Conservation (phyloP, 106 monocot genomes). For the Dendrobium officinale region DNA sequence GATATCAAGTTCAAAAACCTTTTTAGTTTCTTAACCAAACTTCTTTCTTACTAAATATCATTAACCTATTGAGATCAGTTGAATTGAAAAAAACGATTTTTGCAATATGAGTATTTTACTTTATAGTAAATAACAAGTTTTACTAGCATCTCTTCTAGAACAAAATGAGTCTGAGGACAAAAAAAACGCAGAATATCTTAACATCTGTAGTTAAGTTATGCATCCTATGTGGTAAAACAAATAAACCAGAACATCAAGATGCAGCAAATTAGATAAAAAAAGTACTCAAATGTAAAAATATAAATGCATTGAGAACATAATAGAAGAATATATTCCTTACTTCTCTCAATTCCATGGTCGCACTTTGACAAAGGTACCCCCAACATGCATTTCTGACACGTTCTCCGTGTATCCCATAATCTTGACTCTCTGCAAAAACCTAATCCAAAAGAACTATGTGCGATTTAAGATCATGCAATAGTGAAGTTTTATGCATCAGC, state of each 20-base stretch:
- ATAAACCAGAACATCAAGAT: background rate
- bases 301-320: constrained; percentile 4
- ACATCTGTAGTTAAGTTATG: background rate
- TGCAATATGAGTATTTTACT: too few species aligned
- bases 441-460: constrained; percentile 18
- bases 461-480: background rate
- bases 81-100: background rate
- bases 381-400: constrained; percentile 98
- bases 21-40: background rate
- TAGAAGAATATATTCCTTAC: constrained; percentile 20
- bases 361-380: constrained; percentile 99
- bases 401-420: constrained; percentile 96
- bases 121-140: too few species aligned
- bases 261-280: background rate
- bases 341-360: constrained; percentile 81
- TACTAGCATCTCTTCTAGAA: too few species aligned
- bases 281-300: background rate
- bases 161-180: too few species aligned
- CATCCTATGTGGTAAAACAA: background rate
- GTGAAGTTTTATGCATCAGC: background rate
- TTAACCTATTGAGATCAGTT: background rate
- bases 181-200: too few species aligned
- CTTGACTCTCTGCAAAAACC: constrained; percentile 98
- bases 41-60: background rate
- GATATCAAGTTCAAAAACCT: background rate